Evolutionary conservation across 495 filamentous ascomycete species (phyloP).

Genomic region (Chaetomium tenue): DNA sequence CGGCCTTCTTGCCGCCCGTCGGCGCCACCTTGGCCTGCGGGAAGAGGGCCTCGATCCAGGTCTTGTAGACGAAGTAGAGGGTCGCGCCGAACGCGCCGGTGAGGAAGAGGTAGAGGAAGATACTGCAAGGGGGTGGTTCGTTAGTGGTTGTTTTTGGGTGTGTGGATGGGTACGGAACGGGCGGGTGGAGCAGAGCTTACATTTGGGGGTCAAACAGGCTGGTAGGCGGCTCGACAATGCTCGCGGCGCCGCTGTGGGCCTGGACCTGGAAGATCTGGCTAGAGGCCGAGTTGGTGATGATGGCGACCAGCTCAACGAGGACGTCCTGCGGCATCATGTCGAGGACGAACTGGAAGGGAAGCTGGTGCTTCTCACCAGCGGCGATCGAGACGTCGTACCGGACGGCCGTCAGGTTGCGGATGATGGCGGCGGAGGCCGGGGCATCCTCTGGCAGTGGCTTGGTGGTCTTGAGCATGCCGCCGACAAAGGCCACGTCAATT

Average conservation of each 20-base stretch:
- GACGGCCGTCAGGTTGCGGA: slow-evolving; percentile 81
- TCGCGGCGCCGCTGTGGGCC: slow-evolving; percentile 84
- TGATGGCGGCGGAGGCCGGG: slow-evolving; percentile 53
- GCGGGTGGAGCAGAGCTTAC: slow-evolving; percentile 51
- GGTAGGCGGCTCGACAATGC: slow-evolving; percentile 86
- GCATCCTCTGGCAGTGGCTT: slow-evolving; percentile 48
- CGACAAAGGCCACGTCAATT: slow-evolving; percentile 72
- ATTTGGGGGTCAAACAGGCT: slow-evolving; percentile 96
- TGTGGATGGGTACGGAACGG: slow-evolving; percentile 21
- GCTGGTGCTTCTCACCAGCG: slow-evolving; percentile 68
- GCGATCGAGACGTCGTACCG: slow-evolving; percentile 73
- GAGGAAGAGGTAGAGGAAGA: slow-evolving; percentile 97
- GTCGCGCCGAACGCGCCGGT: slow-evolving; percentile 70
- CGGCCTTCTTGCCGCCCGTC: slow-evolving; percentile 57
- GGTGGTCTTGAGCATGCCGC: slow-evolving; percentile 68
- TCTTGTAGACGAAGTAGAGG: slow-evolving; percentile 94
- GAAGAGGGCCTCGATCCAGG: slow-evolving; percentile 95
- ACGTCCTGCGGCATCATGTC: slow-evolving; percentile 94
- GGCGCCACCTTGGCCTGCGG: slow-evolving; percentile 61
- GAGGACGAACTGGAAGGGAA: slow-evolving; percentile 81
- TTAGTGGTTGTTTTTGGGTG: slow-evolving; percentile 66
- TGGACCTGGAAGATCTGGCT: slow-evolving; percentile 69
- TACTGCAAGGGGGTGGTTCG: slow-evolving; percentile 47
- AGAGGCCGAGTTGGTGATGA: slow-evolving; percentile 62
- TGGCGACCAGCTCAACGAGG: slow-evolving; percentile 66